Base-by-base conservation (phyloP, 2,329 filamentous ascomycete genomes). In the Fusarium anthophilum region DNA sequence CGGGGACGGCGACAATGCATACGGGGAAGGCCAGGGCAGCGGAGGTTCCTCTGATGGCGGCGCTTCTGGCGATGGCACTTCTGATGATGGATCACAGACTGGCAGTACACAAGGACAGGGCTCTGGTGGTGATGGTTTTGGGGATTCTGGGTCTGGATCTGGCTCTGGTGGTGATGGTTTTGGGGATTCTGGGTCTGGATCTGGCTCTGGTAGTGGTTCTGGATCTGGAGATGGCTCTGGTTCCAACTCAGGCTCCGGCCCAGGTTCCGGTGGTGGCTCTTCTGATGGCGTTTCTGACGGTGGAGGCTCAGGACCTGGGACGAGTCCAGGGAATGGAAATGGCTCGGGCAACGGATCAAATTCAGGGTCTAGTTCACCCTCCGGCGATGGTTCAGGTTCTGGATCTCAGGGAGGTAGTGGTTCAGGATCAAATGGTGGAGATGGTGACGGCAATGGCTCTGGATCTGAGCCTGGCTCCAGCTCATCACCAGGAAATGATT, bases 71-170 rank as follows among this genome's bases (percentile, higher is more conserved):
- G 24, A 47, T 9, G 61, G 17, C 6, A 26, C 38, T 35, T 65
- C 56, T n/a, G n/a, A 13, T 2, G 39, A 37, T 17, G 39, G 26
- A 9, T 8, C 60, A 3, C 53, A 66, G 41, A 50, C 24, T 20
- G 66, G 66, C 2, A 57, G 65, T n/a, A 41, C n/a, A 26, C 66
- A 70, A 45, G 59, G 59, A 12, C n/a, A 54, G 26, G 59, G 59
- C 9, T 41, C 66, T 12, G 59, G 30, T 5, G 43, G 18, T 32
- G 45, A 39, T 22, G 38, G 5, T 10, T 22, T 41, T 13, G 54
- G 35, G 5, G 30, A 37, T 30, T n/a, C 22, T 15, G 48, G n/a
- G 8, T 37, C 39, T 18, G 24, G 18, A 17, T 32, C 17, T 12
- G n/a, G 24, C 17, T 37, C 51, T 9, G 45, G n/a, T 8, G 53